Evolutionary conservation across 2,329 filamentous ascomycete genomes (phyloP).

Genomic region (Botryosphaeria agaves): DNA sequence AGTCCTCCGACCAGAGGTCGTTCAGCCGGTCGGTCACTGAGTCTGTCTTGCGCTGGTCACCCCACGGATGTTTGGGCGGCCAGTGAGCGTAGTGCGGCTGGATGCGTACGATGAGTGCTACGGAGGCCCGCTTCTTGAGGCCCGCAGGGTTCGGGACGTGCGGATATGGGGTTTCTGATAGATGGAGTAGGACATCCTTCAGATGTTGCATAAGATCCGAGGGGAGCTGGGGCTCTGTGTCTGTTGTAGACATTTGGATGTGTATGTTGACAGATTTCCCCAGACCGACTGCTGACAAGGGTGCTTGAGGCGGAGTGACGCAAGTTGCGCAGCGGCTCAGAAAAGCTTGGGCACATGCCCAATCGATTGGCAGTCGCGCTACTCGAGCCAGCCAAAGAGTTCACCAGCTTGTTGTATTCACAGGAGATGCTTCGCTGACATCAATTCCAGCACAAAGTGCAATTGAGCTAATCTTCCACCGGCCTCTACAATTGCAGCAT

Average conservation of each 20-base stretch:
- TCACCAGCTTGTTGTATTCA: background rate
- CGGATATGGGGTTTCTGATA: slow-evolving; percentile 29
- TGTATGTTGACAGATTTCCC: too few species aligned
- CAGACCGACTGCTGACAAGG: too few species aligned
- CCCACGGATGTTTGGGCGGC: slow-evolving; percentile 18
- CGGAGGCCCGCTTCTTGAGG: slow-evolving; percentile 43
- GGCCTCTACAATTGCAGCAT: too few species aligned
- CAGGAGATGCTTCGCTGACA: background rate
- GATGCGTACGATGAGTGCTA: slow-evolving; percentile 46
- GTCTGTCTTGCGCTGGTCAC: background rate
- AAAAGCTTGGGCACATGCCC: too few species aligned
- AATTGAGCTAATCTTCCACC: background rate
- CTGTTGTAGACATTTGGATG: too few species aligned
- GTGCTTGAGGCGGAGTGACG: too few species aligned
- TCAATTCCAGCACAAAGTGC: background rate
- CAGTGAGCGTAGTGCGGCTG: slow-evolving; percentile 39
- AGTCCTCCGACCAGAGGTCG: slow-evolving; percentile 45
- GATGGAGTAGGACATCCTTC: slow-evolving; percentile 22
- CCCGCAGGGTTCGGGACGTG: slow-evolving; percentile 29
- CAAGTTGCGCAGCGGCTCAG: too few species aligned
- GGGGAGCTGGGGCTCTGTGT: too few species aligned
- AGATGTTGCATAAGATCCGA: slow-evolving; percentile 20
- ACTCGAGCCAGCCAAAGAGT: too few species aligned
- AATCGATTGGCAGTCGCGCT: slow-evolving; percentile 1
- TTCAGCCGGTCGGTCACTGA: slow-evolving; percentile 25